These are phyloP conservation scores for Malus hybrid DNA, from an alignment of 331 rosid species.

Conservation along the genomic window DNA sequence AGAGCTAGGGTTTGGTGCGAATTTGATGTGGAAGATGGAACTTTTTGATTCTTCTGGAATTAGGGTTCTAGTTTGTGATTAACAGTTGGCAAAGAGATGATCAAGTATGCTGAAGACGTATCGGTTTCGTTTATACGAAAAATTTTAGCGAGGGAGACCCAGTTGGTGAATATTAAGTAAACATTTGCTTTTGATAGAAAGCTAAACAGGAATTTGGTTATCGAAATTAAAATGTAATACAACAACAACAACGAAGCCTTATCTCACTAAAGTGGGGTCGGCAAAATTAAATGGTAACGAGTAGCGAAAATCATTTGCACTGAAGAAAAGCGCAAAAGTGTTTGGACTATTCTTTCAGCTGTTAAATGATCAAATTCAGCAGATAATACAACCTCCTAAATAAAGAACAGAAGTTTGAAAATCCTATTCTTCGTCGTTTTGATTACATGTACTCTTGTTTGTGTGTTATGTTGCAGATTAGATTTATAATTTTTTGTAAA, in stretches of 20 bases:
- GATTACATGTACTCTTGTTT: background rate
- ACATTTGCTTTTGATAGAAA: background rate
- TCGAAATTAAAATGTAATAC: background rate
- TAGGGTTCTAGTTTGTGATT: background rate
- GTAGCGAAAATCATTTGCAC: background rate
- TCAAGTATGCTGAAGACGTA: background rate
- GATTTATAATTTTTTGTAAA: background rate
- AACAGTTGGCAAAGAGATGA: background rate
- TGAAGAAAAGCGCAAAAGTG: background rate
- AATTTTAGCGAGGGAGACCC: background rate
- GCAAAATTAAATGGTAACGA: background rate
- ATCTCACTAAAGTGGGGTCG: too few species aligned
- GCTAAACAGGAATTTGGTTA: background rate
- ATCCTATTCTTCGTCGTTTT: background rate
- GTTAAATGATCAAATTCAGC: background rate
- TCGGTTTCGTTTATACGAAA: background rate
- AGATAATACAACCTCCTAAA: background rate
- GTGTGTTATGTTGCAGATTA: background rate
- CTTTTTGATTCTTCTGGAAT: background rate
- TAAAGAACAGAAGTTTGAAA: background rate
- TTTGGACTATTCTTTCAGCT: background rate
- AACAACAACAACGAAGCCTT: too few species aligned
- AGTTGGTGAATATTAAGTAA: background rate
- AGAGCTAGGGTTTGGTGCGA: background rate
- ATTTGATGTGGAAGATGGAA: background rate